Percentiles rank a stretch among this genome's conserved stretches.
These are phyloP conservation scores for Acanthamoeba royreba DNA, from an alignment of 208 protist genomes.

Conservation along the genomic window DNA sequence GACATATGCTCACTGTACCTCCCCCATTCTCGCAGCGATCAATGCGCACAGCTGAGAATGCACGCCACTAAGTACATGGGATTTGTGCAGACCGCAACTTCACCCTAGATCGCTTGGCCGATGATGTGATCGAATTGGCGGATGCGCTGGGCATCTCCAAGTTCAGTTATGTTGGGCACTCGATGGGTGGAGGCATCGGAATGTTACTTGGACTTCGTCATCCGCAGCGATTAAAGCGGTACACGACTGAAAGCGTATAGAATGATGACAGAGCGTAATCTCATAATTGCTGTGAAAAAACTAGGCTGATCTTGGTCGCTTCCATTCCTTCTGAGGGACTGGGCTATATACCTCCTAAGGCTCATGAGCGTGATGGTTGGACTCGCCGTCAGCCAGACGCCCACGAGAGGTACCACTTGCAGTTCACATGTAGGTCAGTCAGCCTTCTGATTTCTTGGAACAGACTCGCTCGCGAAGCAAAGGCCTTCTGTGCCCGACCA, in stretches of 20 bases:
- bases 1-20: not conserved
- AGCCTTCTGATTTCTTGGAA: too few relatives aligned
- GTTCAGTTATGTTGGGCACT: not conserved
- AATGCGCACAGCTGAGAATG: too few relatives aligned
- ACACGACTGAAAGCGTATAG: too few relatives aligned
- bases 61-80: not conserved
- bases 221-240: not conserved
- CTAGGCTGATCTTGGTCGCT: not conserved
- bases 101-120: not conserved
- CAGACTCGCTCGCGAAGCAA: not conserved
- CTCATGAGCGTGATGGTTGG: not conserved
- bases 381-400: not conserved
- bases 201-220: not conserved
- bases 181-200: conserved; percentile 16
- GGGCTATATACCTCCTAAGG: not conserved
- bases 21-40: not conserved
- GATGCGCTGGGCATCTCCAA: not conserved
- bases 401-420: not conserved
- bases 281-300: too few relatives aligned
- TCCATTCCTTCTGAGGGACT: not conserved
- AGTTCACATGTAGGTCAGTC: not conserved
- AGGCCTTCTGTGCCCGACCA: not conserved
- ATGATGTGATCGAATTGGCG: not conserved
- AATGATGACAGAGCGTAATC: too few relatives aligned
- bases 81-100: not conserved